These are phyloP conservation scores for Heterococcus sp. DNA, from an alignment of 108 stramenopile genomes.

Conservation along the genomic window DNA sequence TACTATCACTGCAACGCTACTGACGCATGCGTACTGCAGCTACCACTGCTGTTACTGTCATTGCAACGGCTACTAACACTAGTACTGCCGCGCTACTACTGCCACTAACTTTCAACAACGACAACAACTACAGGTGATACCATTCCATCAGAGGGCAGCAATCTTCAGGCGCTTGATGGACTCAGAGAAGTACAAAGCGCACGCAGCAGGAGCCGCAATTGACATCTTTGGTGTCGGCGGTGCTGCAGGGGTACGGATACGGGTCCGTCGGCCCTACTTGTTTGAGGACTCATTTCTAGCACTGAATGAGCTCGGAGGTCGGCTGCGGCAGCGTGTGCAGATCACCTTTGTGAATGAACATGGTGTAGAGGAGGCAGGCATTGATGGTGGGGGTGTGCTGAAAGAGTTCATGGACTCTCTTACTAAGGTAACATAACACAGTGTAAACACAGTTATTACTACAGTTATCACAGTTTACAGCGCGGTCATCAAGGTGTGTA, in stretches of 20 bases:
- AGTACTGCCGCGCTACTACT: no score
- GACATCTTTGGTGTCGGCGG: not conserved
- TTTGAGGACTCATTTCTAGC: constrained; percentile 1
- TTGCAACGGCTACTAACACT: no score
- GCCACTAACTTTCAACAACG: no score
- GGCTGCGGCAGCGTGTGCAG: not conserved
- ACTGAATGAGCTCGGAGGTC: not conserved
- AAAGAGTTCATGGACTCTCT: constrained; percentile 78
- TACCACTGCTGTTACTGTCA: no score
- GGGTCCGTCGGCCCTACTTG: constrained; percentile 1
- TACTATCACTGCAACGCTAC: no score
- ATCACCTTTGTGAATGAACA: constrained; percentile 87
- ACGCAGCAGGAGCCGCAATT: not conserved
- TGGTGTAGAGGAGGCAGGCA: constrained; percentile 91
- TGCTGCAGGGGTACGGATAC: not conserved
- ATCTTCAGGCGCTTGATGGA: constrained; percentile 34
- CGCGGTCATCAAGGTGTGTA: no score
- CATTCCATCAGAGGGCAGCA: constrained; percentile 31
- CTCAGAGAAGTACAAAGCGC: constrained; percentile 1
- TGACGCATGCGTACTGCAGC: no score
- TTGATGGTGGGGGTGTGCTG: constrained; percentile 98
- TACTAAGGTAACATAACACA: no score
- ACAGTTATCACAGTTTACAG: no score
- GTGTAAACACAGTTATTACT: no score
- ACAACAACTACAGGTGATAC: constrained; percentile 47